A percentile compares a stretch with the other conserved stretches of the same genome.
These are phyloP conservation scores for button mushroom (Agaricus bisporus) DNA, from an alignment of 768 basidiomycete genomes.

Conservation along the genomic window DNA sequence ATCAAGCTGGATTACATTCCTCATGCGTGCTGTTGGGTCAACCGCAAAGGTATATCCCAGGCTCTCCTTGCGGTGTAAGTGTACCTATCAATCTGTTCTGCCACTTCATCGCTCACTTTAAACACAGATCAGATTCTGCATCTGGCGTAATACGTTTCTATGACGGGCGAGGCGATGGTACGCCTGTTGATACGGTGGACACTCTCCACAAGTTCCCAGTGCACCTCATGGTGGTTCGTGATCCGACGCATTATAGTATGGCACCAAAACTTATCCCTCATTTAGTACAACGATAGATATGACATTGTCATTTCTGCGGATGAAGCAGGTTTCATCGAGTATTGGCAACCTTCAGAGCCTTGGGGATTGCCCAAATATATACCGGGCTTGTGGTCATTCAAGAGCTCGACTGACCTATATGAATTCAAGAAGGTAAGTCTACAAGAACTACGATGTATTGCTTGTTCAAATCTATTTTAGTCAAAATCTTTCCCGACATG, in stretches of 20 bases:
- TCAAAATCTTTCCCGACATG: conserved; percentile 89
- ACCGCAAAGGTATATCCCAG: conserved; percentile 81
- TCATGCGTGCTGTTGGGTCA: conserved; percentile 92
- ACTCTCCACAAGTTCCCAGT: conserved; percentile 85
- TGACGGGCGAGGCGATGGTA: conserved; percentile 83
- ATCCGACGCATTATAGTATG: background rate
- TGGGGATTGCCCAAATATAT: conserved; percentile 79
- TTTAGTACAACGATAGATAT: conserved; percentile 83
- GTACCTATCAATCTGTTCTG: background rate
- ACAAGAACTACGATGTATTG: background rate
- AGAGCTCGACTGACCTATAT: conserved; percentile 88
- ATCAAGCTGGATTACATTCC: conserved; percentile 85
- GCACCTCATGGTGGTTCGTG: conserved; percentile 80
- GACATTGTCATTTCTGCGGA: conserved; percentile 93
- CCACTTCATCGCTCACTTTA: conserved; percentile 12
- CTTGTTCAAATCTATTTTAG: conserved; percentile 31
- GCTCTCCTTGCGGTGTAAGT: conserved; percentile 82
- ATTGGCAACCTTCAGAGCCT: conserved; percentile 89
- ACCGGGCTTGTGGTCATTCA: conserved; percentile 81
- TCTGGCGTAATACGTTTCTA: conserved; percentile 81
- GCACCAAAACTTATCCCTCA: background rate
- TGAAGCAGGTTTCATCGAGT: conserved; percentile 91
- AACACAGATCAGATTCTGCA: conserved; percentile 66
- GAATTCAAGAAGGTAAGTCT: conserved; percentile 90
- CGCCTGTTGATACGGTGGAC: conserved; percentile 68